Conservation (phyloP, 352 stramenopile species). For the Pythium dissotocum region DNA sequence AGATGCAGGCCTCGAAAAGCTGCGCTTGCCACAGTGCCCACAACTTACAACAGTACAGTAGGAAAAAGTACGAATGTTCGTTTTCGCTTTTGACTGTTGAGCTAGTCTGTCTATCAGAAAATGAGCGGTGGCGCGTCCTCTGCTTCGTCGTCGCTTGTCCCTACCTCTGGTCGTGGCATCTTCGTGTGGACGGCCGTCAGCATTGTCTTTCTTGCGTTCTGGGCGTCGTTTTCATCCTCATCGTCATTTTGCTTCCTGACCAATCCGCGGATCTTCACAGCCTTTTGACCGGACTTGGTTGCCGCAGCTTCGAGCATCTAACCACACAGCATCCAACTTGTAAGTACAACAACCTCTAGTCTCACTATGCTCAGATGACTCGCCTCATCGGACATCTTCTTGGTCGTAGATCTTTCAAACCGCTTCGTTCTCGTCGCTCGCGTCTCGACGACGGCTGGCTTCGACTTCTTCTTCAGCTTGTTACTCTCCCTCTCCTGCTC, state of each 20-base stretch:
- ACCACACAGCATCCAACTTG: neutral
- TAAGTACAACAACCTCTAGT: neutral
- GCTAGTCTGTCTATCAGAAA: conserved; percentile 2
- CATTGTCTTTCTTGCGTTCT: neutral
- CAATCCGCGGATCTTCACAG: conserved; percentile 12
- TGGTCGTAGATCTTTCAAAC: neutral
- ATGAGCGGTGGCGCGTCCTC: conserved; percentile 15
- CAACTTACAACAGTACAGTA: too few species aligned
- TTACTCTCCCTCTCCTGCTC: conserved; percentile 16
- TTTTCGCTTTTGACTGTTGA: too few species aligned
- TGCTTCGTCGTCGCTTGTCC: conserved; percentile 1
- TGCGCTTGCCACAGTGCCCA: too few species aligned
- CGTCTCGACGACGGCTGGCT: neutral
- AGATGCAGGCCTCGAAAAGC: too few species aligned
- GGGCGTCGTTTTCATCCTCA: neutral
- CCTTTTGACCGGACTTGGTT: neutral
- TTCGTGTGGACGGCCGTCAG: conserved; percentile 9
- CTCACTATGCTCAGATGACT: too few species aligned
- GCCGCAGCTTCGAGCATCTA: conserved; percentile 16
- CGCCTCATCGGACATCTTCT: conserved; percentile 21
- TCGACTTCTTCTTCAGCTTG: neutral
- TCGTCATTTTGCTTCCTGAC: conserved; percentile 8
- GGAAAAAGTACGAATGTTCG: too few species aligned
- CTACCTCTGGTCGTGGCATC: neutral
- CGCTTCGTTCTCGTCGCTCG: conserved; percentile 1